phyloP scores from a whole-genome alignment of 192 early-diverging fungal species.

The Gryganskiella cystojenkinii region DNA sequence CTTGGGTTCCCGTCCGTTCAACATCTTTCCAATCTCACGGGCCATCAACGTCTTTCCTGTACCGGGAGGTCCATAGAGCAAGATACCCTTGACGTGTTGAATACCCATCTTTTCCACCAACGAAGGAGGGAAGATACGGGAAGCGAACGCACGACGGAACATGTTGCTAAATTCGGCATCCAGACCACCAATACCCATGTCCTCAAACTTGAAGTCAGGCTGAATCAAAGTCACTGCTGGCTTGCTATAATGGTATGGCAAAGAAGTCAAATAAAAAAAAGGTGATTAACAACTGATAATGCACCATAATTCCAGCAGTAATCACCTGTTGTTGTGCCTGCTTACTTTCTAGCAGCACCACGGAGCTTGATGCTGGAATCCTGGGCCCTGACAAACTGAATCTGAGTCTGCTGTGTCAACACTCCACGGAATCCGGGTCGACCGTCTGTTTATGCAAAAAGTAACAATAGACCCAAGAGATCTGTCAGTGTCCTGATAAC shows the following conservation, averaged over 20 bases:
- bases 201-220: conserved; percentile 96
- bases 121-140: conserved; percentile 93
- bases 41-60: conserved; percentile 99
- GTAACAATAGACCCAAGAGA: too few relatives aligned
- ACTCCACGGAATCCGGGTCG: conserved; percentile 68
- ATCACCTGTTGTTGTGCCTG: too few relatives aligned
- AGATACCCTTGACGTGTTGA: conserved; percentile 95
- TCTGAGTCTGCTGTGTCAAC: conserved; percentile 74
- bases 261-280: conserved; percentile 15
- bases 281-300: too few relatives aligned
- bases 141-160: conserved; percentile 97
- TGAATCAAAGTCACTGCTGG: conserved; percentile 84
- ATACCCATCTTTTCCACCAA: conserved; percentile 96
- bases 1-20: conserved; percentile 92
- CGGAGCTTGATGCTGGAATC: conserved; percentile 83
- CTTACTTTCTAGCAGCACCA: conserved; percentile 65
- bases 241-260: conserved; percentile 47
- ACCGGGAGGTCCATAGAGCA: conserved; percentile 93
- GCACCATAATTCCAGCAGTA: too few relatives aligned
- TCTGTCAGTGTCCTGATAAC: background rate
- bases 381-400: conserved; percentile 76
- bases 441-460: background rate
- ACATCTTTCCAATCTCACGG: conserved; percentile 98
- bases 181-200: conserved; percentile 97
- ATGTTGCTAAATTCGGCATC: conserved; percentile 94